Evolutionary conservation across 306 rosid genomes (phyloP), one percentile per base, ranked within the genome.

Genomic region (Rosa chinensis): DNA sequence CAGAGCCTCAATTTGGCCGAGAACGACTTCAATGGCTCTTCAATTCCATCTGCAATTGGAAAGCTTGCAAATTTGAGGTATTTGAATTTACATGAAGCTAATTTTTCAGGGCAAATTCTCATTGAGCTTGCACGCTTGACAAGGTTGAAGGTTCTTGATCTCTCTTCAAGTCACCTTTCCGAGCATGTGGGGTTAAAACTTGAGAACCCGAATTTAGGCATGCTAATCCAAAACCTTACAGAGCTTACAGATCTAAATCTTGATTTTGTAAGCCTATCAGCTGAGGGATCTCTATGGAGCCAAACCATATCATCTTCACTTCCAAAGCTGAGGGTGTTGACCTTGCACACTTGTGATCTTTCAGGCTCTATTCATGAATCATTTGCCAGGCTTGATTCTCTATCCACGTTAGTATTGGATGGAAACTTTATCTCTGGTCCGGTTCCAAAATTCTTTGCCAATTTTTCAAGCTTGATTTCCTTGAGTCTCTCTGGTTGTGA

Each of bases 21-120:
- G n/a, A 56, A n/a, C 13, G 32, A 56, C 63, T 56, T 56, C 63
- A n/a, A 73, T 28, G 35, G 56, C 77, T 10, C 67, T 14, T 1
- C 2, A 10, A 81, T 86, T 14, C 87, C 89, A 7, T 5, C 85
- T 0, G 39, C 67, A 13, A 42, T 86, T 11, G 78, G 56, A 1
- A 62, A 82, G 0, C 70, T 84, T 14, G 6, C 58, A 5, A 80
- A 49, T 45, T 84, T 84, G 76, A 72, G 58, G 58, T 52, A 52
- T 52, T 8, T 52, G 17, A 52, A 52, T 52, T 52, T 52, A 17
- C 17, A 16, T 0, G 1, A 52, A 16, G 58, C 21, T 3, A 5
- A 5, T 18, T 52, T 5, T 52, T 52, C 3, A 17, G 21, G 58
- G 58, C 23, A 52, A 4, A 52, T 52, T 52, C 58, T 23, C 58